phyloP scores from a whole-genome alignment of 2,329 filamentous ascomycete genomes.

The Elsinoe perseae region DNA sequence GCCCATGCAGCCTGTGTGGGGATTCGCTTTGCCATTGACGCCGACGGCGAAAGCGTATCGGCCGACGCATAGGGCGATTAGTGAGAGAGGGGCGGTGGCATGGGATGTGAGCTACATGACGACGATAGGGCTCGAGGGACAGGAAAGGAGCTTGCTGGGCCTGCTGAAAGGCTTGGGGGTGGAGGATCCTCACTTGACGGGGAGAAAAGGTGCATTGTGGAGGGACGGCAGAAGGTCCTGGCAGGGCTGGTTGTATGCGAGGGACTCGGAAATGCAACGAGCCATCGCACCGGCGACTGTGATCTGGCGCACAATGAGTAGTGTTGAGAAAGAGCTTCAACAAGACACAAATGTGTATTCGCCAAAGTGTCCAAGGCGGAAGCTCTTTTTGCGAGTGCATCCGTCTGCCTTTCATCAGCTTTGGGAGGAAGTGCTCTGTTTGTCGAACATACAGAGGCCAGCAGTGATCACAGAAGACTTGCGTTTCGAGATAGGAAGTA shows the following conservation, averaged over 20 bases:
- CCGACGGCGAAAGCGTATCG: slow-evolving; percentile 87
- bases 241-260: slow-evolving; percentile 52
- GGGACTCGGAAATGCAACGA: slow-evolving; percentile 42
- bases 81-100: slow-evolving; percentile 66
- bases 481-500: slow-evolving; percentile 64
- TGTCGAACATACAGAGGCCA: slow-evolving; percentile 54
- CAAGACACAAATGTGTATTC: background rate
- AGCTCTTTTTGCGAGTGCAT: slow-evolving; percentile 65
- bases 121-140: slow-evolving; percentile 70
- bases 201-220: slow-evolving; percentile 62
- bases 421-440: slow-evolving; percentile 54
- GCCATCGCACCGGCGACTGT: slow-evolving; percentile 65
- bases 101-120: slow-evolving; percentile 96
- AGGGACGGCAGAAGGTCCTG: slow-evolving; percentile 52
- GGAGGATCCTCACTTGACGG: slow-evolving; percentile 46
- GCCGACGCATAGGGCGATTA: slow-evolving; percentile 72
- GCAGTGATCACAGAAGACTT: slow-evolving; percentile 59
- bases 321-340: slow-evolving; percentile 20
- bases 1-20: slow-evolving; percentile 74
- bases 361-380: slow-evolving; percentile 9
- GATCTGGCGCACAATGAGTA: slow-evolving; percentile 58
- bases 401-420: slow-evolving; percentile 68
- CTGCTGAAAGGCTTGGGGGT: slow-evolving; percentile 61
- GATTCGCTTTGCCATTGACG: slow-evolving; percentile 75
- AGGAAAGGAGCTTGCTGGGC: slow-evolving; percentile 53